Evolutionary conservation across 1,139 yeast species (phyloP).

Genomic region (Suhomyces panamericanus): DNA sequence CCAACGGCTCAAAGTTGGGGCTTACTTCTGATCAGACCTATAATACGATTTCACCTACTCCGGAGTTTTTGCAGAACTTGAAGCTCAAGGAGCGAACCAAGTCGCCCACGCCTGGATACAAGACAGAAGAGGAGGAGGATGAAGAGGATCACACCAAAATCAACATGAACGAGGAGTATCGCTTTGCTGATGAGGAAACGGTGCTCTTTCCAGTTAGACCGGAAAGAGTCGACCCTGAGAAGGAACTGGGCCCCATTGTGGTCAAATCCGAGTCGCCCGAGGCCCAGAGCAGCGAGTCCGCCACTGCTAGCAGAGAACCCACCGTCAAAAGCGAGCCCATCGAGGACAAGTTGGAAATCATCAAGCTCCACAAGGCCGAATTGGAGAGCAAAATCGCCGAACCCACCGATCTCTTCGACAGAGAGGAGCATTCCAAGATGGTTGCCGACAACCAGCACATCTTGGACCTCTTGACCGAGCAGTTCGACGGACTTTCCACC

Average conservation of each 20-base stretch:
- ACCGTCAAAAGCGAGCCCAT: conserved; percentile 38
- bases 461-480: conserved; percentile 28
- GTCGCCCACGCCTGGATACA: conserved; percentile 12
- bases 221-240: conserved; percentile 28
- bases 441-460: conserved; percentile 36
- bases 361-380: conserved; percentile 29
- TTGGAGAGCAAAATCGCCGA: conserved; percentile 34
- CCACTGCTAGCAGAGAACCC: conserved; percentile 28
- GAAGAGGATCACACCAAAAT: conserved; percentile 48
- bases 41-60: conserved; percentile 32
- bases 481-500: conserved; percentile 26
- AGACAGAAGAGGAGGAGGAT: conserved; percentile 31
- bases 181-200: conserved; percentile 49
- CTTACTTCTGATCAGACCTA: conserved; percentile 30
- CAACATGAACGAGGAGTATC: conserved; percentile 62
- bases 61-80: conserved; percentile 43
- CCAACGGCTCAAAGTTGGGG: conserved; percentile 29
- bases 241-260: conserved; percentile 13
- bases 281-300: conserved; percentile 32
- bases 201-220: conserved; percentile 48
- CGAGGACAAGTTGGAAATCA: conserved; percentile 31
- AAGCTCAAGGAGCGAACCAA: conserved; percentile 29
- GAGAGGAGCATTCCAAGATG: conserved; percentile 34
- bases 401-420: conserved; percentile 31
- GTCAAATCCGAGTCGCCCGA: conserved; percentile 15